phyloP scores from a whole-genome alignment of 169 alveolate genomes.

The Neospora caninum region DNA sequence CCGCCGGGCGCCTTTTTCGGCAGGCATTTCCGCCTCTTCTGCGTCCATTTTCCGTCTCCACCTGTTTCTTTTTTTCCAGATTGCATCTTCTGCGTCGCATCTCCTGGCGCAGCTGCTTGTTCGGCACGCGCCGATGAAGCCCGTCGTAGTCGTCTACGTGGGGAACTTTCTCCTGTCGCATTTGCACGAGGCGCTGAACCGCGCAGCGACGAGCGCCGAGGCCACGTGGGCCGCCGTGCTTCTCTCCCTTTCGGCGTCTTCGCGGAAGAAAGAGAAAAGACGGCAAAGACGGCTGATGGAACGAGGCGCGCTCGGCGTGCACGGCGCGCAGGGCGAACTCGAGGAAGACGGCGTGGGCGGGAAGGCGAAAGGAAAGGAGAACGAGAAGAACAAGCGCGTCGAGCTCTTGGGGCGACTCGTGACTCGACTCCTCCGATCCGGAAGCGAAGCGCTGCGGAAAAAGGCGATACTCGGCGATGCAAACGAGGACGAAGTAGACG shows the following conservation, averaged over 20 bases:
- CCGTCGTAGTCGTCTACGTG: background rate
- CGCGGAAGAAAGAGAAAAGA: background rate
- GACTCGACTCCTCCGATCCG: background rate
- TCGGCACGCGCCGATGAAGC: constrained; percentile 5
- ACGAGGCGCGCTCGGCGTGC: background rate
- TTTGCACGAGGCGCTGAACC: background rate
- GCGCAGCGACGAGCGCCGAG: background rate
- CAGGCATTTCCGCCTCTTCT: no score
- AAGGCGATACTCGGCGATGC: no score
- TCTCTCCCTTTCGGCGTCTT: background rate
- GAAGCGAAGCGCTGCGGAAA: background rate
- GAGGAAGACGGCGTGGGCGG: background rate
- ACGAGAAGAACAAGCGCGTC: background rate
- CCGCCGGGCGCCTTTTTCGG: no score
- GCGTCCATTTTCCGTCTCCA: background rate
- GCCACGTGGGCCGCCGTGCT: background rate
- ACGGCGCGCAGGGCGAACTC: background rate
- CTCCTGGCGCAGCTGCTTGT: background rate
- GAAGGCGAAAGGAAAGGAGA: background rate
- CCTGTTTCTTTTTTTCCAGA: background rate
- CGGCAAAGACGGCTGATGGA: background rate
- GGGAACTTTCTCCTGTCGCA: background rate
- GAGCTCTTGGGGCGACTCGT: background rate
- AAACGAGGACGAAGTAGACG: no score
- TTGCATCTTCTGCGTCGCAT: background rate